Evolutionary conservation across 495 filamentous ascomycete species (phyloP), one percentile per base, ranked within the genome.

Genomic region (Penicillium egyptiacum): DNA sequence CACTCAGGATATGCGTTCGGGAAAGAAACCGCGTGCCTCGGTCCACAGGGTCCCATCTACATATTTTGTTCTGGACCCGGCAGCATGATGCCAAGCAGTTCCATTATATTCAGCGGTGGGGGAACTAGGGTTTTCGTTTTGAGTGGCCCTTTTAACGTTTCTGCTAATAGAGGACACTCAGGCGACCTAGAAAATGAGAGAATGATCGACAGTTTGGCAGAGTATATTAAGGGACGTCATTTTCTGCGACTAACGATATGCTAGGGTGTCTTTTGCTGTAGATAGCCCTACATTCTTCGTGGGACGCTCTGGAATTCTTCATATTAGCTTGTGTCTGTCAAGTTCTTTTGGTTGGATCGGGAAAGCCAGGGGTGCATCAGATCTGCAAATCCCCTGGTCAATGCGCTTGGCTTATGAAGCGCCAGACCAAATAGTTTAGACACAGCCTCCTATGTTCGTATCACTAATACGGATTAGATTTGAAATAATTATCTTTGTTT

Each of bases 331-430:
- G 33, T 14, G 14, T 25, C 17, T 17, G 20, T 28, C 8, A 25
- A 28, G 23, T 30, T 17, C 4, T 20, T 51, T 25, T n/a, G 5
- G 23, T 4, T 4, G 20, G 25, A 45, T 11, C 20, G 25, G 20
- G 41, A 23, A 54, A 45, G 19, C 26, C 51, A 54, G 51, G 51
- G 51, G 51, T 54, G 28, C 19, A 28, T 33, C 31, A 9, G 42
- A 55, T 55, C 42, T 55, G 52, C 52, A 47, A 40, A 55, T 47
- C 22, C 20, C 52, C 4, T 55, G 52, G 52, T 25, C 52, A 46
- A 47, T 37, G 52, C 52, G 31, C 37, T 40, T 28, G 25, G n/a
- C 37, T 55, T 39, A 45, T 45, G 52, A 55, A 35, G 22, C 42
- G 22, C 52, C 52, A 55, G 16, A 8, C 23, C 41, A 46, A 46